These are phyloP conservation scores for Botrytis cinerea DNA, from an alignment of 2,329 filamentous ascomycete species.

Conservation along the genomic window DNA sequence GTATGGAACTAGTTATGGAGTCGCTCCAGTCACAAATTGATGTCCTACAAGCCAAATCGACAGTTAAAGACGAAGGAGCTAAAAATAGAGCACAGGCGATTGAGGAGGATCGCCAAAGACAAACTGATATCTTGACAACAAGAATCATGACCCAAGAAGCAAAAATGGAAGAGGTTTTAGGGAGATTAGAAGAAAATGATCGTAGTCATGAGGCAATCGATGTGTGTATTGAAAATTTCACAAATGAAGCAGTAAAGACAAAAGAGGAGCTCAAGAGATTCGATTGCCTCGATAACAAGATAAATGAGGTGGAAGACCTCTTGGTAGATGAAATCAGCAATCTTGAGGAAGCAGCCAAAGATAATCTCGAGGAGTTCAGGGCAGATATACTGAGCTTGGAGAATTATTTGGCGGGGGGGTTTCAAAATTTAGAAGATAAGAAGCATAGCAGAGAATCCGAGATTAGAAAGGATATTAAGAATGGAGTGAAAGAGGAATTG, in stretches of 20 bases:
- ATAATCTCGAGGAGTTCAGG: background rate
- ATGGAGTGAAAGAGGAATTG: background rate
- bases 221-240: background rate
- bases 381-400: background rate
- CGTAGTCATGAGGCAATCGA: background rate
- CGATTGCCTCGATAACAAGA: background rate
- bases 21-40: background rate
- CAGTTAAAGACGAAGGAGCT: background rate
- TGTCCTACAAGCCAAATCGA: background rate
- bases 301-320: background rate
- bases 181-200: background rate
- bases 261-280: background rate
- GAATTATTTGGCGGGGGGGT: background rate
- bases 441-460: background rate
- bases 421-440: background rate
- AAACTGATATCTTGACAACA: background rate
- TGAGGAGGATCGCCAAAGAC: background rate
- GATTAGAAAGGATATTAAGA: background rate
- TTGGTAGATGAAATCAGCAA: background rate
- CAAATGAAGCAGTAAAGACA: background rate
- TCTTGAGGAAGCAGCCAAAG: background rate
- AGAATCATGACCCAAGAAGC: background rate
- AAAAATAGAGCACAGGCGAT: background rate
- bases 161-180: background rate
- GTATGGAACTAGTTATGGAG: background rate